Evolutionary conservation across 345 rosid genomes (phyloP).

Genomic region (Schrenkiella parvula): DNA sequence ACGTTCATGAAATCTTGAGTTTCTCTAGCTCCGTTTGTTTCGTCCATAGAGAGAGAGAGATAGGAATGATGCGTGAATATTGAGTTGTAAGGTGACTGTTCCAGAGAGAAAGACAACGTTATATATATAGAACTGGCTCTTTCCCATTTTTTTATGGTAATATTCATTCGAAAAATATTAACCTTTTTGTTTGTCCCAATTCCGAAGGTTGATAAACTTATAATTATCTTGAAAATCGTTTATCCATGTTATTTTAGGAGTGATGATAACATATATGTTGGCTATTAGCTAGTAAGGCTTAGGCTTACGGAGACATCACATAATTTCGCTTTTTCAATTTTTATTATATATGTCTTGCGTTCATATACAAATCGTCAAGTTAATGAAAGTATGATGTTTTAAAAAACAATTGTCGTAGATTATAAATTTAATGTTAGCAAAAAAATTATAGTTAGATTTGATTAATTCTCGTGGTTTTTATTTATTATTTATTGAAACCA

Average conservation of each 20-base stretch:
- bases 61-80: neutral
- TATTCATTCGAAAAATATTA: neutral
- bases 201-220: slow-evolving; percentile 12
- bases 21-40: slow-evolving; percentile 14
- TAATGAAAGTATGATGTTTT: neutral
- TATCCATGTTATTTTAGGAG: neutral
- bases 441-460: too few species aligned
- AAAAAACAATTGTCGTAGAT: neutral
- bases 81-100: slow-evolving; percentile 15
- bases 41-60: slow-evolving; percentile 27
- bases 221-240: neutral
- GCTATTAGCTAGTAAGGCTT: neutral
- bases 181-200: neutral
- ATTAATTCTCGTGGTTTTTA: too few species aligned
- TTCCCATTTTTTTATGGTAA: slow-evolving; percentile 1
- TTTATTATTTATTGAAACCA: neutral
- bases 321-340: neutral
- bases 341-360: neutral
- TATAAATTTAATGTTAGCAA: too few species aligned
- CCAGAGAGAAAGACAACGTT: slow-evolving; percentile 9
- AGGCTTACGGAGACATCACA: neutral
- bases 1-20: slow-evolving; percentile 62
- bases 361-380: neutral
- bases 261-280: neutral
- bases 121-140: slow-evolving; percentile 18